Evolutionary conservation across 306 rosid genomes (phyloP).

Genomic region (Prunus mume): DNA sequence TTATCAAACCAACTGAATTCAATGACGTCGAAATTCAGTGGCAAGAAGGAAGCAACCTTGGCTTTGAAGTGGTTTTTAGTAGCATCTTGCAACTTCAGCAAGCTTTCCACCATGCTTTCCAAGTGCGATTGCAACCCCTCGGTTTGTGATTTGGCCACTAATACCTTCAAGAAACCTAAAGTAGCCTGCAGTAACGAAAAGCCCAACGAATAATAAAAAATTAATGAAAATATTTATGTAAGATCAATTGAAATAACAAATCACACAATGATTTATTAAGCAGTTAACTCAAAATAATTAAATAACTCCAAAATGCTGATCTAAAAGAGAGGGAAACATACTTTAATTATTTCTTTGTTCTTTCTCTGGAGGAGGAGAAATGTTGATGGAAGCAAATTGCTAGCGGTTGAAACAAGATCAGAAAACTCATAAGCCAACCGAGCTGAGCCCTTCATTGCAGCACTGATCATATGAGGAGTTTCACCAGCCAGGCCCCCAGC

Average conservation of each 20-base stretch:
- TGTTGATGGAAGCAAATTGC: slow-evolving; percentile 58
- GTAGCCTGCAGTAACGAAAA: slow-evolving; percentile 60
- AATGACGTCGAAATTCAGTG: neutral
- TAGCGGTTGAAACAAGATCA: slow-evolving; percentile 69
- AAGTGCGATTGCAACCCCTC: slow-evolving; percentile 72
- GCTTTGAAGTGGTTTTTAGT: slow-evolving; percentile 78
- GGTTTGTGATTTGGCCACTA: slow-evolving; percentile 81
- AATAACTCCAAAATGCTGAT: neutral
- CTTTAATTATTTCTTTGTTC: slow-evolving; percentile 80
- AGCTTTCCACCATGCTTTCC: slow-evolving; percentile 67
- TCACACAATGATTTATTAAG: slow-evolving; percentile 2
- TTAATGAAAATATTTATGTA: neutral
- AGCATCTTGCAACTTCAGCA: slow-evolving; percentile 86
- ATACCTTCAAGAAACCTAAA: slow-evolving; percentile 75
- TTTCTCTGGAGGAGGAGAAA: slow-evolving; percentile 58
- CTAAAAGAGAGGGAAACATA: slow-evolving; percentile 25
- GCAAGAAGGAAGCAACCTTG: slow-evolving; percentile 46
- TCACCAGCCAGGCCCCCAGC: slow-evolving; percentile 71
- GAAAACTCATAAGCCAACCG: slow-evolving; percentile 91
- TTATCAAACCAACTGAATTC: slow-evolving; percentile 20
- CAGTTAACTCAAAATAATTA: slow-evolving; percentile 7
- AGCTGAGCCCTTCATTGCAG: slow-evolving; percentile 89
- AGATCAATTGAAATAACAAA: neutral
- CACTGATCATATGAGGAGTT: slow-evolving; percentile 92
- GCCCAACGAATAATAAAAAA: neutral